phyloP scores from a whole-genome alignment of 192 early-diverging fungal genomes.

The Coemansia aciculifera region DNA sequence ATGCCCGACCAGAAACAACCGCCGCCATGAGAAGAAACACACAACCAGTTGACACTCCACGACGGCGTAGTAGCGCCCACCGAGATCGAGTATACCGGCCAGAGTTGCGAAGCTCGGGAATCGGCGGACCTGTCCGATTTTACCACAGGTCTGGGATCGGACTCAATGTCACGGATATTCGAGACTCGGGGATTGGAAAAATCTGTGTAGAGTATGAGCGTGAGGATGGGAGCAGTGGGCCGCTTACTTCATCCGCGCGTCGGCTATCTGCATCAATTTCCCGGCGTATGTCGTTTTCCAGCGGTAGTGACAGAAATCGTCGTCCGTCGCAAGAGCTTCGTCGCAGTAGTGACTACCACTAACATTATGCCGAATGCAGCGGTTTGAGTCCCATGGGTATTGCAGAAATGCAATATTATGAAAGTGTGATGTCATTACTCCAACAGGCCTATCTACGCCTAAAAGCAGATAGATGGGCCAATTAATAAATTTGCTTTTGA shows the following conservation, averaged over 20 bases:
- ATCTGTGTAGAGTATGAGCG: conserved; percentile 6
- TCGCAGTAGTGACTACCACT: not conserved
- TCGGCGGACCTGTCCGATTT: not conserved
- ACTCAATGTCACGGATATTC: not conserved
- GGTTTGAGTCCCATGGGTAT: not conserved
- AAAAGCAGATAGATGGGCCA: not conserved
- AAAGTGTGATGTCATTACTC: too few species aligned
- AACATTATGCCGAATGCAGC: not conserved
- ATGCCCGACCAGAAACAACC: not conserved
- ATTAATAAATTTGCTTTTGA: not conserved
- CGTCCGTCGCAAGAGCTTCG: not conserved
- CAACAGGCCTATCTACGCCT: too few species aligned
- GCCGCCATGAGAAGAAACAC: not conserved
- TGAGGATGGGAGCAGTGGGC: not conserved
- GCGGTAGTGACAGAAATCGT: not conserved
- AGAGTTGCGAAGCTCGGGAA: not conserved
- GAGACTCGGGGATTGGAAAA: conserved; percentile 1
- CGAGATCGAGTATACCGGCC: not conserved
- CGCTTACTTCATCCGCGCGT: not conserved
- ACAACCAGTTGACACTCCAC: not conserved
- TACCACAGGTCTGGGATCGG: not conserved
- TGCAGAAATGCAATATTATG: not conserved
- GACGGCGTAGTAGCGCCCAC: not conserved
- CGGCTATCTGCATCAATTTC: not conserved
- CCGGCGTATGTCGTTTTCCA: not conserved